These are phyloP conservation scores for Neonectria faginata DNA, from an alignment of 2,329 filamentous ascomycete genomes.

Conservation along the genomic window DNA sequence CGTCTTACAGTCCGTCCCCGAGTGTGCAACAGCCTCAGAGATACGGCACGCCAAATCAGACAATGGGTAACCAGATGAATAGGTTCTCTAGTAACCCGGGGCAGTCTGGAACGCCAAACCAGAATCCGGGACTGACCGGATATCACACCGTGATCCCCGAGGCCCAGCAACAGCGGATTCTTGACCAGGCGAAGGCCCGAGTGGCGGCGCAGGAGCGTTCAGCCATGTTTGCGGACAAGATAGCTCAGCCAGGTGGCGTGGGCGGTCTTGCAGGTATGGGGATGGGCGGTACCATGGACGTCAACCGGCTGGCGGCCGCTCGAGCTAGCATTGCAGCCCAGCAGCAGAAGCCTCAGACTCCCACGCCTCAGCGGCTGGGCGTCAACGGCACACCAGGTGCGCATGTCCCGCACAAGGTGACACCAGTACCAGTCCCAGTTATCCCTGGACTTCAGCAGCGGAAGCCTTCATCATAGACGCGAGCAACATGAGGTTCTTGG, in stretches of 20 bases:
- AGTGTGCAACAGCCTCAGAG: conserved; percentile 51
- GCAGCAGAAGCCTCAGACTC: conserved; percentile 54
- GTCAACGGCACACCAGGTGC: conserved; percentile 52
- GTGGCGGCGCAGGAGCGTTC: conserved; percentile 59
- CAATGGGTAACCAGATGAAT: conserved; percentile 47
- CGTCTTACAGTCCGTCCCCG: conserved; percentile 55
- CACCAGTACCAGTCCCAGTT: conserved; percentile 57
- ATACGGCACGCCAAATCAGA: conserved; percentile 48
- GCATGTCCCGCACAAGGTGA: conserved; percentile 56
- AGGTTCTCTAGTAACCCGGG: conserved; percentile 50
- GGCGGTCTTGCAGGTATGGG: conserved; percentile 47
- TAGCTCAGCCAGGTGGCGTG: conserved; percentile 60
- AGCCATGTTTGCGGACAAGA: conserved; percentile 56
- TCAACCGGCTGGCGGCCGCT: conserved; percentile 48
- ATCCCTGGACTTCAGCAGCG: conserved; percentile 55
- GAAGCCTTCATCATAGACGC: conserved; percentile 42
- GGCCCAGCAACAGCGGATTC: conserved; percentile 61
- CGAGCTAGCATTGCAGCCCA: conserved; percentile 53
- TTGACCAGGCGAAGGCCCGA: conserved; percentile 63
- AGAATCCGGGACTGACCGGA: conserved; percentile 56
- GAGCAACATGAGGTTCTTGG: conserved; percentile 20
- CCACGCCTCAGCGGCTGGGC: conserved; percentile 45
- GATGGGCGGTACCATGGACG: conserved; percentile 46
- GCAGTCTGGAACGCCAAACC: conserved; percentile 47
- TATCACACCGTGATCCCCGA: conserved; percentile 64